Evolutionary conservation across 768 basidiomycete genomes (phyloP), one percentile per base, ranked within the genome.

Genomic region (Tylopilus cervinicoccineus): DNA sequence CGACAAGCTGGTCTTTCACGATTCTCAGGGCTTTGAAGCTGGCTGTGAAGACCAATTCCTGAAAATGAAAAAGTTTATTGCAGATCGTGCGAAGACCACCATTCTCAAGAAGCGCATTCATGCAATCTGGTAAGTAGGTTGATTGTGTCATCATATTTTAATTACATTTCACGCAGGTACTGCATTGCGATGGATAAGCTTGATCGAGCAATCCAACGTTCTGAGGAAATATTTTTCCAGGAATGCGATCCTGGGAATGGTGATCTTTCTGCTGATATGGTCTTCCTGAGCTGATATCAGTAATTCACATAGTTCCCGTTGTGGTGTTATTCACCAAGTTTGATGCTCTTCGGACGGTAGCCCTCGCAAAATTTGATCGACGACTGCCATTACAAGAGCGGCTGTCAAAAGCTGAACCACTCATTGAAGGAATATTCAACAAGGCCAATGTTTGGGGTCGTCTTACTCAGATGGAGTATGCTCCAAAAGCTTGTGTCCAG

Each of bases 251-350:
- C 50, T 8, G 38, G 20, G 4, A 41, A 47, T 36, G n/a, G 45
- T 46, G 9, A 41, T 9, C 2, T 5, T 11, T 8, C 14, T 24
- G 9, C 2, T 1, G 2, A 1, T 1, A 3, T 3, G 16, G 14
- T 23, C 6, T 14, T 17, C n/a, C 23, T 3, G 19, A 23, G 4
- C 27, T 52, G 13, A 22, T 16, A 1, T 14, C 2, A 20, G 26
- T 28, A 5, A 22, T n/a, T 2, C 16, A 1, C 2, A 8, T 17
- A 52, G 51, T 48, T 17, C 51, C 52, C 9, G 44, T 51, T 8
- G 17, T 53, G 0, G 45, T 54, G 8, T 5, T 52, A 17, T 52
- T 54, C 41, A 54, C 49, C 1, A 53, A 53, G 16, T 53, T 38
- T 19, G 48, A 53, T 31, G 48, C 52, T 3, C 44, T 53, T 6